phyloP scores from a whole-genome alignment of 2,329 filamentous ascomycete species.

The Aspergillus sp. region DNA sequence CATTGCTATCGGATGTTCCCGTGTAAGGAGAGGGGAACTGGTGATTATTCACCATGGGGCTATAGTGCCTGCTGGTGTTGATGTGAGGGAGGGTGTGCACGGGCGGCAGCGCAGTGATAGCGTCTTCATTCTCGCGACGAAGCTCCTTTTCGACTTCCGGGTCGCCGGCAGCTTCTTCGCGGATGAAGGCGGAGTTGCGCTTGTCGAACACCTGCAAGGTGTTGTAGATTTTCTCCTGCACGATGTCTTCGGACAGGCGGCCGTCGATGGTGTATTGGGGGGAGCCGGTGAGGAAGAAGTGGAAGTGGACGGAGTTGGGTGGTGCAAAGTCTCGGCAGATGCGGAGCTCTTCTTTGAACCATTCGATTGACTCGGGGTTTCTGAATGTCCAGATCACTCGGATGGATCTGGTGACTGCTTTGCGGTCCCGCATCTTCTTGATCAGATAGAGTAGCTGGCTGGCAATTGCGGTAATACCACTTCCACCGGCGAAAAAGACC shows the following conservation, averaged over 20 bases:
- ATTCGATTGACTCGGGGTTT: slow-evolving; percentile 89
- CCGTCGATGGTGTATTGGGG: slow-evolving; percentile 51
- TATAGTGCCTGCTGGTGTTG: slow-evolving; percentile 19
- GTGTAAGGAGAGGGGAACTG: not conserved
- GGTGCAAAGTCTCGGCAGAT: slow-evolving; percentile 90
- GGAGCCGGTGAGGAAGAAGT: slow-evolving; percentile 88
- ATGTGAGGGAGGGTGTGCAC: slow-evolving; percentile 28
- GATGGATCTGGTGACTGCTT: slow-evolving; percentile 86
- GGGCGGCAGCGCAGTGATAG: slow-evolving; percentile 75
- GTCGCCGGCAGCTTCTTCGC: slow-evolving; percentile 77
- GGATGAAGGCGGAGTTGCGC: slow-evolving; percentile 79
- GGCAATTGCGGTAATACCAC: slow-evolving; percentile 89
- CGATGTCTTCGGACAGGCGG: slow-evolving; percentile 68
- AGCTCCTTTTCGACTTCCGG: slow-evolving; percentile 76
- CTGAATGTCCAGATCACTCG: slow-evolving; percentile 94
- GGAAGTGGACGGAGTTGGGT: slow-evolving; percentile 83
- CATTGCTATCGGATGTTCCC: not conserved
- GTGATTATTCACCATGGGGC: slow-evolving; percentile 6
- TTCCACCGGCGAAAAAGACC: slow-evolving; percentile 88
- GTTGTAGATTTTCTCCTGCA: slow-evolving; percentile 84
- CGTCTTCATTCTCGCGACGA: slow-evolving; percentile 78
- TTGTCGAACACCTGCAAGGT: slow-evolving; percentile 87
- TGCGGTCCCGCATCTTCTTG: slow-evolving; percentile 92
- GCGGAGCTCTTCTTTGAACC: slow-evolving; percentile 92
- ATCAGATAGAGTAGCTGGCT: slow-evolving; percentile 91